Evolutionary conservation across 169 alveolate species (phyloP).

Genomic region (Plasmodium gaboni): DNA sequence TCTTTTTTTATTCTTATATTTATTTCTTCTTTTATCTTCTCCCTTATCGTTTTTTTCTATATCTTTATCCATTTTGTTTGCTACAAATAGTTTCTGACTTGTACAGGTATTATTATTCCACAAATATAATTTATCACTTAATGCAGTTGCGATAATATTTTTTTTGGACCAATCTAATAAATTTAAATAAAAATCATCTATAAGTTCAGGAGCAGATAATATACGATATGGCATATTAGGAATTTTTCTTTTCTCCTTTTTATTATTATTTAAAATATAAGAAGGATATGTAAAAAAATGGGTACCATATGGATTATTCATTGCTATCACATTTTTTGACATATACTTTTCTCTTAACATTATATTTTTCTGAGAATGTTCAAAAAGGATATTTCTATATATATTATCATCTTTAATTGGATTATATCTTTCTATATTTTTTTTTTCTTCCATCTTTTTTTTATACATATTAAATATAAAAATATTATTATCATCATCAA

Average conservation of each 20-base stretch:
- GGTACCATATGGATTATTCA: background rate
- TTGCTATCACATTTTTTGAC: background rate
- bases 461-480: background rate
- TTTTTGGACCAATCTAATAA: slow-evolving; percentile 91
- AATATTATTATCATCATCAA: background rate
- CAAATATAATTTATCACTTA: slow-evolving; percentile 83
- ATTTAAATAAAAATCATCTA: slow-evolving; percentile 89
- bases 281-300: slow-evolving; percentile 14
- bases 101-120: slow-evolving; percentile 79
- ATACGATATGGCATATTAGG: slow-evolving; percentile 76
- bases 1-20: slow-evolving; percentile 4
- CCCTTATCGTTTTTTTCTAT: slow-evolving; percentile 8
- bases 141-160: slow-evolving; percentile 86
- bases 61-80: slow-evolving; percentile 8
- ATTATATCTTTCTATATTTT: background rate
- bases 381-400: slow-evolving; percentile 8
- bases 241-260: slow-evolving; percentile 46
- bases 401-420: background rate
- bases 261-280: slow-evolving; percentile 10
- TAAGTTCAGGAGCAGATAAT: slow-evolving; percentile 87
- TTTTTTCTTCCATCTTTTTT: background rate
- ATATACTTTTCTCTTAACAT: background rate
- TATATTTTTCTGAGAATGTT: slow-evolving; percentile 15
- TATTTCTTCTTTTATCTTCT: too few species aligned
- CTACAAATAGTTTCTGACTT: slow-evolving; percentile 24